phyloP scores from a whole-genome alignment of 1,284 basidiomycete species.

The Ustilago vetiveriae region DNA sequence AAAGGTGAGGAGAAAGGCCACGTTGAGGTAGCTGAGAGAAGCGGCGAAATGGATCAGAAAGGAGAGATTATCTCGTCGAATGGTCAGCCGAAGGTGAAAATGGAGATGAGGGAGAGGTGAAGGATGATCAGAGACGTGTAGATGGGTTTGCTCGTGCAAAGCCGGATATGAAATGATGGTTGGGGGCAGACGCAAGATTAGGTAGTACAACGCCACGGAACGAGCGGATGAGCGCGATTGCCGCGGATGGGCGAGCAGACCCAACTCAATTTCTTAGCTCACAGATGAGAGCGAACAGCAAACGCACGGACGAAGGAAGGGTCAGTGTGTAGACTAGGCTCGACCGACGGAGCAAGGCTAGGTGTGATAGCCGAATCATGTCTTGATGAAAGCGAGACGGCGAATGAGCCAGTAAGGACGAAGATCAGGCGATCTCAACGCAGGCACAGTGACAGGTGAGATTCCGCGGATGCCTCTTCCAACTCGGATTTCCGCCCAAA shows the following conservation, averaged over 20 bases:
- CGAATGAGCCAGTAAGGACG: neutral
- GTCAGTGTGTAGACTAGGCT: neutral
- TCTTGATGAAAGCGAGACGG: too few relatives aligned
- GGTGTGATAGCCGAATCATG: slow-evolving; percentile 5
- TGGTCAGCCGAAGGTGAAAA: neutral
- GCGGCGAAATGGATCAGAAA: slow-evolving; percentile 27
- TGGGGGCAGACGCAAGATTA: slow-evolving; percentile 10
- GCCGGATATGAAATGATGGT: neutral
- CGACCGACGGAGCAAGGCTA: too few relatives aligned
- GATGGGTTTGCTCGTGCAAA: neutral
- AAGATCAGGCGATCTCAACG: slow-evolving; percentile 23
- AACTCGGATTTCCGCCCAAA: too few relatives aligned
- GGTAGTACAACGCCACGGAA: neutral
- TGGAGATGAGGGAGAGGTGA: neutral
- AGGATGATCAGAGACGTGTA: neutral
- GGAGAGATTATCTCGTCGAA: neutral
- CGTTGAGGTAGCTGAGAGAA: slow-evolving; percentile 27
- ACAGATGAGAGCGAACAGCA: neutral
- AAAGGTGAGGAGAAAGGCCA: slow-evolving; percentile 11
- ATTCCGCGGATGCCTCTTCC: neutral
- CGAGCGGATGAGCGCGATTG: slow-evolving; percentile 1
- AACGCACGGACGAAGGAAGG: slow-evolving; percentile 1
- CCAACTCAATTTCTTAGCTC: neutral
- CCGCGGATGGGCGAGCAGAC: slow-evolving; percentile 7
- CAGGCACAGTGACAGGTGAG: neutral